Evolutionary conservation across 371 early-diverging fungal genomes (phyloP).

Genomic region (Mucor piriformis): DNA sequence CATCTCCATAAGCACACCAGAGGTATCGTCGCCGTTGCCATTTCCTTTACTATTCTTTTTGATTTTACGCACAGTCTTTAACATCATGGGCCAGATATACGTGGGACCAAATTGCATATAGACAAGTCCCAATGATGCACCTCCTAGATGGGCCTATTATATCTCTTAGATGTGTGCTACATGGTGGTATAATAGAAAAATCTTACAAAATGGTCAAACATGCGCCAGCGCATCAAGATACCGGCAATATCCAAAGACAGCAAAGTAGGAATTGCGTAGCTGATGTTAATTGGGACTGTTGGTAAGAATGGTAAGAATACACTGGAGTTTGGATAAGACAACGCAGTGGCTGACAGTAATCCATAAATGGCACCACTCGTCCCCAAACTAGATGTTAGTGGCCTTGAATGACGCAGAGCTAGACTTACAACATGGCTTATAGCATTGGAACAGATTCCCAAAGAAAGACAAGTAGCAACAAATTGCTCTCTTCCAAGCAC

Average conservation of each 20-base stretch:
- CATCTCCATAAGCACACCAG: conserved; percentile 16
- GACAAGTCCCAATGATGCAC: conserved; percentile 50
- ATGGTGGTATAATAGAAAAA: neutral
- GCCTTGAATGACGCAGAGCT: conserved; percentile 39
- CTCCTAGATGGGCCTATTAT: conserved; percentile 63
- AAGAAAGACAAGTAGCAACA: conserved; percentile 70
- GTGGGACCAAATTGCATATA: conserved; percentile 56
- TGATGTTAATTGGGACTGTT: conserved; percentile 64
- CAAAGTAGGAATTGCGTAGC: conserved; percentile 53
- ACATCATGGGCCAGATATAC: conserved; percentile 46
- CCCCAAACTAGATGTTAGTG: conserved; percentile 67
- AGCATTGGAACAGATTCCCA: conserved; percentile 63
- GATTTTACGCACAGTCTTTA: conserved; percentile 27
- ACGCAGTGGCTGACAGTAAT: conserved; percentile 58
- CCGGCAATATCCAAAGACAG: conserved; percentile 66
- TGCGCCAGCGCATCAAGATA: conserved; percentile 57
- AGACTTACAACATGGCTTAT: conserved; percentile 61
- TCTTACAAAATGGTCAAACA: conserved; percentile 70
- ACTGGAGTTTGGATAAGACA: conserved; percentile 59
- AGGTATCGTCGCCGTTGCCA: conserved; percentile 5
- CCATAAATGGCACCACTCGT: conserved; percentile 79
- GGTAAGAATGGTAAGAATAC: conserved; percentile 72
- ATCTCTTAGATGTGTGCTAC: too few species aligned
- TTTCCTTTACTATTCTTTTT: conserved; percentile 5
- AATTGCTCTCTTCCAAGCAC: conserved; percentile 70